These are phyloP conservation scores for Phyllosticta ampelicida DNA, from an alignment of 2,329 filamentous ascomycete genomes.

Conservation along the genomic window DNA sequence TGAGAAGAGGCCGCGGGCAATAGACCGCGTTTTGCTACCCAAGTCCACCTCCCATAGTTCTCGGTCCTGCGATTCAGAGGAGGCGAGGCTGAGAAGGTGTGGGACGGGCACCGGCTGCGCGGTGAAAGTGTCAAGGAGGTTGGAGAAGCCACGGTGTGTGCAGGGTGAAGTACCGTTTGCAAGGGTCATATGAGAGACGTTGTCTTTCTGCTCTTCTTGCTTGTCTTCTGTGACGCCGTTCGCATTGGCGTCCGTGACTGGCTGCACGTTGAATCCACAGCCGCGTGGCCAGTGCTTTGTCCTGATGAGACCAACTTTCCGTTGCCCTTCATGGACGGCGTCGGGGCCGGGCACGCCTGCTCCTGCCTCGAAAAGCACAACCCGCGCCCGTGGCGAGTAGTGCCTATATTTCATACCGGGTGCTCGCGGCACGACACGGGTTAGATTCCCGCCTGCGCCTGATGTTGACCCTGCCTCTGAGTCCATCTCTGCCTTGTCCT, in stretches of 20 bases:
- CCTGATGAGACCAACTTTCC: conserved; percentile 31
- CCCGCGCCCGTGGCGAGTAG: conserved; percentile 82
- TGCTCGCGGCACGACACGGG: conserved; percentile 56
- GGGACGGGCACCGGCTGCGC: conserved; percentile 2
- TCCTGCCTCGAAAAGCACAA: conserved; percentile 66
- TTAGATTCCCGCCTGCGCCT: conserved; percentile 52
- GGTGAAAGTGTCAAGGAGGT: conserved; percentile 24
- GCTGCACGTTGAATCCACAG: conserved; percentile 11
- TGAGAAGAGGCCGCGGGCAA: conserved; percentile 81
- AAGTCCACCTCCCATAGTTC: conserved; percentile 59
- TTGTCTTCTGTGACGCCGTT: neutral
- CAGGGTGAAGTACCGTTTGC: neutral
- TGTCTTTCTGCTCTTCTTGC: neutral
- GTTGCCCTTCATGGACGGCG: conserved; percentile 15
- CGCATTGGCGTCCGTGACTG: neutral
- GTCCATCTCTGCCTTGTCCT: conserved; percentile 59
- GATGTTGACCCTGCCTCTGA: conserved; percentile 59
- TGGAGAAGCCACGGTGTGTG: conserved; percentile 14
- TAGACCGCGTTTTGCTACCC: conserved; percentile 57
- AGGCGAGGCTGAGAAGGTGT: neutral
- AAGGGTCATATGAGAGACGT: neutral
- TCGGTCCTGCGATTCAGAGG: neutral
- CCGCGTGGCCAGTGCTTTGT: conserved; percentile 19
- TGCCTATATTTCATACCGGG: conserved; percentile 99
- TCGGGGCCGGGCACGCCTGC: conserved; percentile 21